Evolutionary conservation across 108 stramenopile species (phyloP).

Genomic region (Stephanodiscus triporus): DNA sequence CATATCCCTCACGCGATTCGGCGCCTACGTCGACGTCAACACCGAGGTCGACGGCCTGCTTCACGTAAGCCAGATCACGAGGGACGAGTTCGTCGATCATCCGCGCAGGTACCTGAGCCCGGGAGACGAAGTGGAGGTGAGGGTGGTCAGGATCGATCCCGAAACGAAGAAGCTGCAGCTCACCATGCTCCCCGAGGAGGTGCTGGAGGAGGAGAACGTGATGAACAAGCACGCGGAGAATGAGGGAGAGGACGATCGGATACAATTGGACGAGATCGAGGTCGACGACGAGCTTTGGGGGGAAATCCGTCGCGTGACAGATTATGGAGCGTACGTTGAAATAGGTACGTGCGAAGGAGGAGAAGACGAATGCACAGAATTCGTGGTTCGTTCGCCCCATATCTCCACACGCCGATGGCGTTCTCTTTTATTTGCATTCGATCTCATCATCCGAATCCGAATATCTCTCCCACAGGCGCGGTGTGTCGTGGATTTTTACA

Average conservation of each 20-base stretch:
- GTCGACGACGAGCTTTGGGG: conserved; percentile 93
- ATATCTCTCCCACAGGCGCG: conserved; percentile 29
- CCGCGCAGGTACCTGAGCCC: conserved; percentile 70
- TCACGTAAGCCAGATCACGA: conserved; percentile 81
- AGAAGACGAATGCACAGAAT: too few relatives aligned
- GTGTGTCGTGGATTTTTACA: conserved; percentile 90
- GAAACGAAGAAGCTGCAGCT: conserved; percentile 80
- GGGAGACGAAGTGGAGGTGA: conserved; percentile 76
- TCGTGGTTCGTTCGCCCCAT: too few relatives aligned
- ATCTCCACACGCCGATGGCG: too few relatives aligned
- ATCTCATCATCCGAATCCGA: neutral
- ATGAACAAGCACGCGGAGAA: conserved; percentile 28
- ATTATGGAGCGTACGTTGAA: conserved; percentile 91
- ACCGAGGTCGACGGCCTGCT: conserved; percentile 89
- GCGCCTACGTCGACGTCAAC: conserved; percentile 90
- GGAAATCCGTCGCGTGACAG: conserved; percentile 85
- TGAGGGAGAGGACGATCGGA: conserved; percentile 61
- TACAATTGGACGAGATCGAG: conserved; percentile 78
- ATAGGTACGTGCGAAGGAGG: conserved; percentile 42
- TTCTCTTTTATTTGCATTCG: too few relatives aligned
- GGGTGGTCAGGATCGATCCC: conserved; percentile 57
- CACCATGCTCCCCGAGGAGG: conserved; percentile 73
- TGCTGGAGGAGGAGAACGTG: conserved; percentile 42
- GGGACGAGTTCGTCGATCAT: conserved; percentile 79
- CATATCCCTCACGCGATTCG: conserved; percentile 84